Base-by-base conservation (phyloP, 1,284 basidiomycete species). In the Ganoderma multipileum region DNA sequence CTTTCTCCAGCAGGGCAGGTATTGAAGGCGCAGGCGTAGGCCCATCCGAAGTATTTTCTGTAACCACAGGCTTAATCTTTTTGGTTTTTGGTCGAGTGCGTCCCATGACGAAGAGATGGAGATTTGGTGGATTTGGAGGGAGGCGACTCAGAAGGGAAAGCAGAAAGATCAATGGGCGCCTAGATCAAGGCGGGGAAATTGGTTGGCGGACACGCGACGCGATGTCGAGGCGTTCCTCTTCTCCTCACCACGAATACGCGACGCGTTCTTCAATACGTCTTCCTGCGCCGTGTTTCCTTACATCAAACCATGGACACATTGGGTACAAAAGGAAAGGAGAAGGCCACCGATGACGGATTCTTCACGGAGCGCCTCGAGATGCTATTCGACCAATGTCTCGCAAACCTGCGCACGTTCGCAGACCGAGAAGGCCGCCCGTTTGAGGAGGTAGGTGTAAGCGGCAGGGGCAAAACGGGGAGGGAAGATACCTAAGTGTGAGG, bases 1-100 rank as follows among this genome's bases (percentile, higher is more conserved):
- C 90, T 77, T 94, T 94, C 76, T 88, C 85, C 20, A 95, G 82
- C 9, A 95, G 82, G 12, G 90, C 81, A 14, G 84, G 66, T 64
- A 89, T 79, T 3, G 83, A 74, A 1, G 86, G 87, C 33, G 74
- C 65, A 23, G 73, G 70, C 41, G 83, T 79, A 14, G 64, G 41
- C 23, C 71, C 63, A 23, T 65, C 75, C n/a, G 79, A 76, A 36
- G 77, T 77, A 39, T 77, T 72, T 61, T 81, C 80, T 28, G 77
- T 77, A 41, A 79, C 76, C 12, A 75, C 54, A 11, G 73, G 79
- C 61, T 79, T 78, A 3, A 78, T 77, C 76, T 87, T 88, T 75
- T 84, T 87, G 72, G 79, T 77, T 70, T 87, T 91, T 63, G 86
- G 81, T 75, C 88, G 83, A 68, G 89, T 86, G 66, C 91, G 86